A percentile compares a stretch with the other conserved stretches of the same genome.
phyloP scores from a whole-genome alignment of 2,329 filamentous ascomycete genomes.

The Aphanoascus verrucosus region DNA sequence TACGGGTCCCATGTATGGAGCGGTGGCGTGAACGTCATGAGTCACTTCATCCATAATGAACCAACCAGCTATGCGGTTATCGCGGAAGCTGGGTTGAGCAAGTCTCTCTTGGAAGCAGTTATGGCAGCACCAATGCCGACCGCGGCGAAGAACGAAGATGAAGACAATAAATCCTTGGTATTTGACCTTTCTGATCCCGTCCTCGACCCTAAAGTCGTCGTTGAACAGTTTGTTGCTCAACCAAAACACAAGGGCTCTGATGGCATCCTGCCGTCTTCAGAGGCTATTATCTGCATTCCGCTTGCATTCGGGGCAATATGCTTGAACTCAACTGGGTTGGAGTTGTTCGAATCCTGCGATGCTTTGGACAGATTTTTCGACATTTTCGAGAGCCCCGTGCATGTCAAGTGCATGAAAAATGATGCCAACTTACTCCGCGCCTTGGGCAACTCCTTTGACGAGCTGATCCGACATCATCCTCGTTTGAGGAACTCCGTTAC shows the following conservation, averaged over 20 bases:
- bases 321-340: conserved; percentile 76
- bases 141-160: conserved; percentile 24
- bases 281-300: conserved; percentile 79
- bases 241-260: conserved; percentile 40
- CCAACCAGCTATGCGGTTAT: conserved; percentile 95
- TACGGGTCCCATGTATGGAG: conserved; percentile 96
- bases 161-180: conserved; percentile 30
- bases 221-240: conserved; percentile 25
- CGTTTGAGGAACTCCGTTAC: conserved; percentile 68
- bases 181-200: conserved; percentile 19
- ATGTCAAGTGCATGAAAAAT: conserved; percentile 71
- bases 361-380: conserved; percentile 83
- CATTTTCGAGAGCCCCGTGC: conserved; percentile 87
- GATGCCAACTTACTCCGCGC: conserved; percentile 62
- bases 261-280: conserved; percentile 75
- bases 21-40: conserved; percentile 79
- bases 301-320: conserved; percentile 88
- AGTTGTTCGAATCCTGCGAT: conserved; percentile 70
- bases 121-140: conserved; percentile 38
- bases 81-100: conserved; percentile 82
- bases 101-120: conserved; percentile 72
- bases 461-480: conserved; percentile 88
- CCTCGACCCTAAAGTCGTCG: conserved; percentile 20
- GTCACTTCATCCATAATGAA: conserved; percentile 96
- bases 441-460: conserved; percentile 80